Evolutionary conservation across 176 grass and related monocot genomes (phyloP), one percentile per base, ranked within the genome.

Genomic region (Chrysopogon serrulatus): DNA sequence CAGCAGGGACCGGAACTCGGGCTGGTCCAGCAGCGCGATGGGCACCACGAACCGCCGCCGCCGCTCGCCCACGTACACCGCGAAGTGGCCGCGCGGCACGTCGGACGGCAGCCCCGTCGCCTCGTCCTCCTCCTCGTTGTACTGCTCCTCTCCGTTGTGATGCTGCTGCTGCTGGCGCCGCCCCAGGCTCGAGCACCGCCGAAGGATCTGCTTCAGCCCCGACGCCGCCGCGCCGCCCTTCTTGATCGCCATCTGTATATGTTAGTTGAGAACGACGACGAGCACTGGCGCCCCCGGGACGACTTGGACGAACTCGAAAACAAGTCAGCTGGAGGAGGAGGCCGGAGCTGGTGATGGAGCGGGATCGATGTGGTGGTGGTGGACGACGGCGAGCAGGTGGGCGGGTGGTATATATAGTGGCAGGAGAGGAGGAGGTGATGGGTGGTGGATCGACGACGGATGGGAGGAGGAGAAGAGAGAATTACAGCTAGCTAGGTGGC

Each of bases 31-130:
- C 41, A 92, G 90, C 51, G 92, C 86, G 60, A 98, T 88, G 11
- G 96, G 96, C 70, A 98, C 90, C n/a, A 98, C 90, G 87, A 90
- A 95, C 24, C 96, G 76, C 15, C 88, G 88, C 65, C 90, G 75
- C 71, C 84, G 88, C 74, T 93, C 87, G 5, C 96, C 96, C 8
- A 98, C 96, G 80, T 98, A 98, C 36, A 98, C 96, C 6, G 87
- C 96, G 69, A 98, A 98, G 89, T 98, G 96, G 23, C 96, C 96
- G 1, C 78, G 77, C 24, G 96, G 96, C 54, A 98, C 96, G 74
- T 98, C 90, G 30, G 88, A 90, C 68, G 92, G 95, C 56, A 91
- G 71, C 3, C 88, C 83, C 0, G 64, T 82, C 8, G 79, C 28
- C 56, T 80, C 85, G 11, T 63, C 92, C 16, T 65, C 44, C 13